Evolutionary conservation across 176 grass and related monocot species (phyloP).

Genomic region (Ensete glaucum): DNA sequence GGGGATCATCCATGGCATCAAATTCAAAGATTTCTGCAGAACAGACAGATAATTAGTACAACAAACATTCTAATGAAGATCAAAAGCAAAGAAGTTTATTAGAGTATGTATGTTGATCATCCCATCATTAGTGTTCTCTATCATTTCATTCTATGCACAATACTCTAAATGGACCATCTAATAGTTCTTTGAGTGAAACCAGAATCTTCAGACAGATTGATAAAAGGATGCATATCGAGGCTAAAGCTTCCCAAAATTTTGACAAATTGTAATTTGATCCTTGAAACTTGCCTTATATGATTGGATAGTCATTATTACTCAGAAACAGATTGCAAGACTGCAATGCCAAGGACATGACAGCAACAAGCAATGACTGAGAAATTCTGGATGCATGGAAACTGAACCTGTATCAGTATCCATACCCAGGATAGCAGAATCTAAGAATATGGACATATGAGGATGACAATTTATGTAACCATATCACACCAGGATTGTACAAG

Average conservation of each 20-base stretch:
- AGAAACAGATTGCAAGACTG: too few species aligned
- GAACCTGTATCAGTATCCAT: too few species aligned
- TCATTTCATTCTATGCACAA: not conserved
- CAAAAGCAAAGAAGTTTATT: not conserved
- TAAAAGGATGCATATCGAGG: not conserved
- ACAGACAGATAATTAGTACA: slow-evolving; percentile 11
- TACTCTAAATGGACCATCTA: not conserved
- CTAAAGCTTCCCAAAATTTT: not conserved
- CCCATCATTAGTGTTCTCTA: not conserved
- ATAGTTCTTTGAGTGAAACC: not conserved
- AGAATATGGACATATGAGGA: too few species aligned
- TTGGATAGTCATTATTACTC: too few species aligned
- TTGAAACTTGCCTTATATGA: too few species aligned
- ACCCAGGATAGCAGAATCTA: too few species aligned
- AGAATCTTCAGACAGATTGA: not conserved
- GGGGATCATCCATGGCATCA: slow-evolving; percentile 90
- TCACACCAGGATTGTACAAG: too few species aligned
- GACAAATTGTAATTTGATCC: too few species aligned
- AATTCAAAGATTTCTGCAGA: slow-evolving; percentile 96
- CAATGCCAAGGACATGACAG: too few species aligned
- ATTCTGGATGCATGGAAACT: too few species aligned
- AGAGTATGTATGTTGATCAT: not conserved
- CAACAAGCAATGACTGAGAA: too few species aligned
- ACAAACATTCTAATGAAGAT: not conserved
- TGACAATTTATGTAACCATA: too few species aligned